Conservation (phyloP, 805 yeast species). For the Saturnispora mendoncae region DNA sequence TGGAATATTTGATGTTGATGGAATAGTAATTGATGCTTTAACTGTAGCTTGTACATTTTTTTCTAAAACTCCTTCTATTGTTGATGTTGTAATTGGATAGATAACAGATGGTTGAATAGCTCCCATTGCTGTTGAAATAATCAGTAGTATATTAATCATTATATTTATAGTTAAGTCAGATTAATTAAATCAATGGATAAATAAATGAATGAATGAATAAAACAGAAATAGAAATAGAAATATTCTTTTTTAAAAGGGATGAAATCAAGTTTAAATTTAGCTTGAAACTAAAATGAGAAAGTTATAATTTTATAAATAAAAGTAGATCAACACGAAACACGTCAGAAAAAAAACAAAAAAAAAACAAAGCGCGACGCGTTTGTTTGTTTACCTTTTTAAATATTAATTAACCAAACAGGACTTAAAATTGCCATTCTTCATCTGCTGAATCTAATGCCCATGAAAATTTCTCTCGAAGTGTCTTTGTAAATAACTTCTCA, state of each 20-base stretch:
- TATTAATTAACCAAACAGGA: background rate
- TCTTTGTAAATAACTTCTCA: conserved; percentile 84
- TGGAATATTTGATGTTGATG: background rate
- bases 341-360: no score
- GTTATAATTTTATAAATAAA: background rate
- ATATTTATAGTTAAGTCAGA: no score
- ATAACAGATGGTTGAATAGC: no score
- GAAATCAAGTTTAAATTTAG: no score
- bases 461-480: conserved; percentile 82
- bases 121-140: no score
- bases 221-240: background rate
- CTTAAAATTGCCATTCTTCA: conserved; percentile 73
- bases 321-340: background rate
- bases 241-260: background rate
- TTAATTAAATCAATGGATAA: no score
- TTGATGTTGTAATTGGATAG: background rate
- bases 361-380: conserved; percentile 5
- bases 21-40: background rate
- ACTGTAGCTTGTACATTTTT: background rate
- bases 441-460: conserved; percentile 95
- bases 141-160: no score
- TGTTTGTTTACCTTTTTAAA: background rate
- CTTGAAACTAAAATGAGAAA: background rate
- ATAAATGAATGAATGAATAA: background rate
- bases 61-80: background rate